These are phyloP conservation scores for Aechmea fasciata DNA, from an alignment of 176 grass and related monocot species.

Conservation along the genomic window DNA sequence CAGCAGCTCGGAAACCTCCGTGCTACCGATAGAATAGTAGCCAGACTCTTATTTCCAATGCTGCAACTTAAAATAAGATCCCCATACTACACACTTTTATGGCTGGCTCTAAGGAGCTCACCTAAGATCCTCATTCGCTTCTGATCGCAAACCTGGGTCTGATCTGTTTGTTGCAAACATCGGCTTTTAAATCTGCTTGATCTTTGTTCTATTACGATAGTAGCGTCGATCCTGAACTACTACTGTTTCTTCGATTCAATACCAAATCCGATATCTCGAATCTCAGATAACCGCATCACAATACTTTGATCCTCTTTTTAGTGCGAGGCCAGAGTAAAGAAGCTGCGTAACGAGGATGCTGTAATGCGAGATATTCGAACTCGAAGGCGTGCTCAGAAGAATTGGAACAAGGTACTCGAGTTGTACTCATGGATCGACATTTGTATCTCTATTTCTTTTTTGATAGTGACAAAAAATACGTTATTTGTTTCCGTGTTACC, in stretches of 20 bases:
- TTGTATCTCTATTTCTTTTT: slow-evolving; percentile 7
- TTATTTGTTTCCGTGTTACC: slow-evolving; percentile 13
- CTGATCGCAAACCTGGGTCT: not conserved
- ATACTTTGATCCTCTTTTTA: slow-evolving; percentile 12
- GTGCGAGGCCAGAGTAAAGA: slow-evolving; percentile 79
- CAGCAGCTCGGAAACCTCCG: no score
- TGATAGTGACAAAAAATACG: slow-evolving; percentile 2
- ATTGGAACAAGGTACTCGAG: slow-evolving; percentile 82
- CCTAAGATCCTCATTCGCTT: not conserved
- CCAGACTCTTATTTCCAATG: no score
- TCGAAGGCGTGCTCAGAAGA: slow-evolving; percentile 47
- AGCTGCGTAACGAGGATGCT: slow-evolving; percentile 53
- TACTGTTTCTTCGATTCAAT: no score
- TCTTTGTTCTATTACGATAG: not conserved
- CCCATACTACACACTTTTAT: no score
- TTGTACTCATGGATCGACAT: slow-evolving; percentile 6
- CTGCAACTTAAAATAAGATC: no score
- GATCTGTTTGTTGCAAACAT: not conserved
- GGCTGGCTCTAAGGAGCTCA: not conserved
- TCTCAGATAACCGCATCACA: not conserved
- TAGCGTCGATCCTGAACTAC: not conserved
- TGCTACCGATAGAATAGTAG: no score
- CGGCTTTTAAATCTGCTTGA: not conserved
- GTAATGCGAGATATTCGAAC: slow-evolving; percentile 62
- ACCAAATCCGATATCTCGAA: not conserved